Evolutionary conservation across 495 filamentous ascomycete genomes (phyloP).

Genomic region (Neurospora sp.): DNA sequence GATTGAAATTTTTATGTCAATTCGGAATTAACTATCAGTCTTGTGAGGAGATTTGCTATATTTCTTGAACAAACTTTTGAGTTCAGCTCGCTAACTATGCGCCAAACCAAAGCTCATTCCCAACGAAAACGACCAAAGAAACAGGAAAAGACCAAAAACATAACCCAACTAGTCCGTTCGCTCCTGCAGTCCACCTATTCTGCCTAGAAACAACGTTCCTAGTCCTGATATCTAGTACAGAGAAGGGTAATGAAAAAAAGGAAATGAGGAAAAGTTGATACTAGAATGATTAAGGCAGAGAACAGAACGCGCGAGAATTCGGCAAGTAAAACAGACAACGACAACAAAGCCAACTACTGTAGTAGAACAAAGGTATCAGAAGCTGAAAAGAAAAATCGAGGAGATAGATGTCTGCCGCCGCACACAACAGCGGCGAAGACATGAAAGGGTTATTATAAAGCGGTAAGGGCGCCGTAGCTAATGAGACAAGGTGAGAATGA

Average conservation of each 20-base stretch:
- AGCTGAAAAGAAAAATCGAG: neutral
- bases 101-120: neutral
- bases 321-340: neutral
- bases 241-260: neutral
- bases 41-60: neutral
- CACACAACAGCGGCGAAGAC: constrained; percentile 6
- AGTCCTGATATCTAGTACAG: neutral
- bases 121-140: neutral
- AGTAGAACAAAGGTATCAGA: constrained; percentile 25
- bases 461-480: constrained; percentile 39
- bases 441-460: constrained; percentile 28
- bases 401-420: neutral
- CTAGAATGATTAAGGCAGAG: neutral
- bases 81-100: neutral
- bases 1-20: neutral
- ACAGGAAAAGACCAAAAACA: neutral
- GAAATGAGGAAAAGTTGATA: neutral
- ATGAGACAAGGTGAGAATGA: constrained; percentile 36
- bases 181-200: neutral
- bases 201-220: neutral
- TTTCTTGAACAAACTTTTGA: neutral
- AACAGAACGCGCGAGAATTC: neutral
- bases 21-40: neutral
- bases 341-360: neutral
- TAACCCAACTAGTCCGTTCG: neutral